These are phyloP conservation scores for Mycena rosella DNA, from an alignment of 768 basidiomycete genomes.

Conservation along the genomic window DNA sequence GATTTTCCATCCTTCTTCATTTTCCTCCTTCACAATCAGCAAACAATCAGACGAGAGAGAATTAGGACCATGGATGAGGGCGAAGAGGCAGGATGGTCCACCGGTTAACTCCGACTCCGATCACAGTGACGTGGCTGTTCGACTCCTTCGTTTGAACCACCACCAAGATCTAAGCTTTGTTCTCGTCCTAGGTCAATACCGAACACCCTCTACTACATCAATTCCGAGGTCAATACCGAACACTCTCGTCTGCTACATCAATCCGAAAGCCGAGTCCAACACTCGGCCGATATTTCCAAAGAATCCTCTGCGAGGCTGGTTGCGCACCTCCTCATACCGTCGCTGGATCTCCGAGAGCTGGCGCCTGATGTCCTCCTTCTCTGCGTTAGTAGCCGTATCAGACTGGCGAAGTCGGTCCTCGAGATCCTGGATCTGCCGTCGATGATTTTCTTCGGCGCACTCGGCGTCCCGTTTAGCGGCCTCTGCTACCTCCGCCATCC, in stretches of 20 bases:
- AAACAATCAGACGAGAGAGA: no score
- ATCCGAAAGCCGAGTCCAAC: slow-evolving; percentile 35
- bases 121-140: no score
- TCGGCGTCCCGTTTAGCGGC: slow-evolving; percentile 32
- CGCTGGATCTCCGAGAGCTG: slow-evolving; percentile 33
- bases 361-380: slow-evolving; percentile 34
- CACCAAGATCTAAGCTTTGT: no score
- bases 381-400: slow-evolving; percentile 16
- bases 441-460: slow-evolving; percentile 31
- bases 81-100: no score
- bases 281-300: slow-evolving; percentile 40
- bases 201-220: no score
- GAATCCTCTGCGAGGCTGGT: slow-evolving; percentile 28
- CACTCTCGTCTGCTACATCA: slow-evolving; percentile 11
- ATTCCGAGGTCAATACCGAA: no score
- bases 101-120: no score
- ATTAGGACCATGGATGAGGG: no score
- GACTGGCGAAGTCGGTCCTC: slow-evolving; percentile 31
- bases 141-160: no score
- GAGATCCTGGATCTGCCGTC: slow-evolving; percentile 37
- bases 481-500: slow-evolving; percentile 45
- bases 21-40: no score
- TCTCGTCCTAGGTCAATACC: no score
- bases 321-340: slow-evolving; percentile 20
- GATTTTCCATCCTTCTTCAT: no score